Evolutionary conservation across 2,329 filamentous ascomycete species (phyloP).

Genomic region (Meredithiella fracta): DNA sequence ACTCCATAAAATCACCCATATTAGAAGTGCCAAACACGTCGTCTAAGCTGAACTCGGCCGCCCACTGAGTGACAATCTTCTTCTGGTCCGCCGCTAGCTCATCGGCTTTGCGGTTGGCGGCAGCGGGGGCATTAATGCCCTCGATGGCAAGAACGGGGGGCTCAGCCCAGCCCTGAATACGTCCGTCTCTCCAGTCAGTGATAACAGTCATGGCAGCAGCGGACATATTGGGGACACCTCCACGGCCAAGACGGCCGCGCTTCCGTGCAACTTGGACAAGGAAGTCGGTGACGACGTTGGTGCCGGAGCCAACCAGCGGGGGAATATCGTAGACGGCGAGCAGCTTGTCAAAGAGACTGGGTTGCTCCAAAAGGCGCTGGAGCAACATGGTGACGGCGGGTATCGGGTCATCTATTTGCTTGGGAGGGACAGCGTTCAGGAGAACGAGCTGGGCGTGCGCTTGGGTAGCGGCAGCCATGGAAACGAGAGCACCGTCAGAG

Average conservation of each 20-base stretch:
- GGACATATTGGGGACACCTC: constrained; percentile 76
- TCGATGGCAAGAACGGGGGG: constrained; percentile 50
- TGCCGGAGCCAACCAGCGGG: constrained; percentile 52
- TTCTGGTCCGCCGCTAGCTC: constrained; percentile 50
- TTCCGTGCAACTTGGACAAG: constrained; percentile 89
- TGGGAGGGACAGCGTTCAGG: constrained; percentile 80
- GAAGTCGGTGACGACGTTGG: constrained; percentile 77
- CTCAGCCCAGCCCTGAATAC: constrained; percentile 84
- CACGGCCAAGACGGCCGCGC: constrained; percentile 71
- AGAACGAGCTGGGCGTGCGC: constrained; percentile 74
- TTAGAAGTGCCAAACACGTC: constrained; percentile 57
- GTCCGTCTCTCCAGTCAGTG: constrained; percentile 89
- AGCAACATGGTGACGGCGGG: constrained; percentile 77
- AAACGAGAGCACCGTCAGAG: constrained; percentile 27
- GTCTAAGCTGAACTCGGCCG: constrained; percentile 86
- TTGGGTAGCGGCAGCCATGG: constrained; percentile 45
- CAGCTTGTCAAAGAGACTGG: constrained; percentile 61
- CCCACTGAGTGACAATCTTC: constrained; percentile 82
- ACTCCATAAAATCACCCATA: constrained; percentile 34
- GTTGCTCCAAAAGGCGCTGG: constrained; percentile 55
- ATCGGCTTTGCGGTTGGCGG: constrained; percentile 24
- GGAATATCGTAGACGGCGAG: constrained; percentile 72
- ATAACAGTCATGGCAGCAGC: constrained; percentile 85
- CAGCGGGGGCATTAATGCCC: constrained; percentile 16
- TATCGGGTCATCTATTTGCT: constrained; percentile 83